Evolutionary conservation across 768 basidiomycete species (phyloP), one percentile per base, ranked within the genome.

Genomic region (Phaeotremella skinneri): DNA sequence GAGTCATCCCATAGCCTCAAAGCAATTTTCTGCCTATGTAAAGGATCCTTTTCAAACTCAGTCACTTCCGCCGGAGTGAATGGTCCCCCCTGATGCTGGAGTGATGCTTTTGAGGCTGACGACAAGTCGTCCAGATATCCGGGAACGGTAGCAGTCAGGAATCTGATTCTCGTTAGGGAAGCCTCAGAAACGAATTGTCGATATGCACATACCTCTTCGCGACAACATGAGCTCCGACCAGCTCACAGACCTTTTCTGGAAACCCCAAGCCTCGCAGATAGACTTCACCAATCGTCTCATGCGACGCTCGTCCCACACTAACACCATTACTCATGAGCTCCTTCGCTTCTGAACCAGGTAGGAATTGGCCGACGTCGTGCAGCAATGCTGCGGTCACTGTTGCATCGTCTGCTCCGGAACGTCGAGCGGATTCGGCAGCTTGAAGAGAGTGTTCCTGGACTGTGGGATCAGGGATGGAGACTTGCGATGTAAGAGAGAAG

Each of bases 71-170:
- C 29, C 6, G 59, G 34, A 26, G 2, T 49, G 54, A 56, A 61
- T 7, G 59, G 59, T 37, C 59, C 59, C 3, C 59, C 59, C 42
- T 57, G 59, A 39, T 61, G 49, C 34, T 56, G 55, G n/a, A 61
- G 47, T 4, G 59, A 49, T 7, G 32, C 42, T 32, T 56, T 56
- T 14, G 54, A 56, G 4, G 59, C 47, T 6, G 30, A 21, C 14
- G 47, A 49, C 30, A 61, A 39, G 4, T 11, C 21, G 29, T 49
- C 49, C 14, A 48, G 30, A 37, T 61, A 61, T 7, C 49, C 55
- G 0, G 59, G 48, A 2, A 55, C 55, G 34, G 54, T 56, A 7
- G 59, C 59, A 7, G 59, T 56, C 17, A 61, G 29, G 29, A 56
- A 61, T 39, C 58, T 59, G 4, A 23, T 2, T 56, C 11, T 39